phyloP scores from a whole-genome alignment of 345 rosid species.

The Linum trigynum region DNA sequence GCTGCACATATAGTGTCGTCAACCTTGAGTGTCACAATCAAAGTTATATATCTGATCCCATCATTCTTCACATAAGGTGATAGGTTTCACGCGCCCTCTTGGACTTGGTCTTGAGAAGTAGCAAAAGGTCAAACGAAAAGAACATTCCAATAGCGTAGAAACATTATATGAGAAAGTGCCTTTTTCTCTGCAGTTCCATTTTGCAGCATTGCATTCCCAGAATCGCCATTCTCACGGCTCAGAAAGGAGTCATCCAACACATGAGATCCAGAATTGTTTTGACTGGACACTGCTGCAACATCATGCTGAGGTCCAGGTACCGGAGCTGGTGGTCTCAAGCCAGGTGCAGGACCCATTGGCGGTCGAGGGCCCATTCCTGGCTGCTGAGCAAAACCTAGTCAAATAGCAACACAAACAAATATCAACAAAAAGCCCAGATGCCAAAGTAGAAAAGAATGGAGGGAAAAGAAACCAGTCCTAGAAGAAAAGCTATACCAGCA shows the following conservation, averaged over 20 bases:
- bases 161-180: slow-evolving; percentile 23
- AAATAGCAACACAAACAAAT: slow-evolving; percentile 7
- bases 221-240: slow-evolving; percentile 39
- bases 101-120: not conserved
- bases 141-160: not conserved
- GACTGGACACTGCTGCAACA: slow-evolving; percentile 33
- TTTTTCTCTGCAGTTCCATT: slow-evolving; percentile 47
- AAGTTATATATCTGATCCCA: not conserved
- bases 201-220: slow-evolving; percentile 31
- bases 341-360: slow-evolving; percentile 35
- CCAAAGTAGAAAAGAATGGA: slow-evolving; percentile 13
- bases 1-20: not conserved
- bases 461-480: slow-evolving; percentile 11
- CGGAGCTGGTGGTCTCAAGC: slow-evolving; percentile 60
- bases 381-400: slow-evolving; percentile 63
- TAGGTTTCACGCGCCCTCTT: not conserved
- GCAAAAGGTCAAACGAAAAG: not conserved
- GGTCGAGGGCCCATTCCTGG: slow-evolving; percentile 47
- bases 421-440: slow-evolving; percentile 16
- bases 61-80: not conserved
- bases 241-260: slow-evolving; percentile 51
- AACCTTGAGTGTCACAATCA: not conserved
- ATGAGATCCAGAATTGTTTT: slow-evolving; percentile 40
- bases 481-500: slow-evolving; percentile 43
- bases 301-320: slow-evolving; percentile 37